phyloP scores from a whole-genome alignment of 108 stramenopile genomes.

The Epithemia pelagica region DNA sequence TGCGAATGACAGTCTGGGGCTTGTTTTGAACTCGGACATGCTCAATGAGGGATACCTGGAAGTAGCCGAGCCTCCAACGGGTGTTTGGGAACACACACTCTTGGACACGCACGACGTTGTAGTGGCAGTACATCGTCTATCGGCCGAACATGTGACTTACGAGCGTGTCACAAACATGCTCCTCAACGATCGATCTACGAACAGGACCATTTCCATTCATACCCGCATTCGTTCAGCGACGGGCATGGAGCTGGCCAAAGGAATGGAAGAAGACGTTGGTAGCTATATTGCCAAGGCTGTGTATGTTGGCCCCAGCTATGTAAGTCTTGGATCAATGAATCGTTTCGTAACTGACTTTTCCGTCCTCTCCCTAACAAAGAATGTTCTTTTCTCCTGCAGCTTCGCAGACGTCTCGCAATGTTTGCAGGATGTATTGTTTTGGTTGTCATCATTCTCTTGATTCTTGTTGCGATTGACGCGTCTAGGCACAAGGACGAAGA shows the following conservation, averaged over 20 bases:
- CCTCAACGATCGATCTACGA: not conserved
- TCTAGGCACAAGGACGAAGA: not conserved
- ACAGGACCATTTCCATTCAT: not conserved
- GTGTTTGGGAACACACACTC: not conserved
- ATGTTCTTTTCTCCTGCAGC: not conserved
- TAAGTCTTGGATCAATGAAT: not conserved
- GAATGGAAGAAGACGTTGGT: not conserved
- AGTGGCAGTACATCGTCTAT: not conserved
- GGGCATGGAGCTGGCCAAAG: not conserved
- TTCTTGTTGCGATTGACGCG: not conserved
- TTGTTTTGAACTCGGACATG: not conserved
- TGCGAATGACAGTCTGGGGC: not conserved
- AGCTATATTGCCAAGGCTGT: not conserved
- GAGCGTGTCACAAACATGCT: not conserved
- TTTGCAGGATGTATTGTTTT: not conserved
- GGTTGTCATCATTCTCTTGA: not conserved
- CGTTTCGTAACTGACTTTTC: not conserved
- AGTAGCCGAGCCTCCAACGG: not conserved
- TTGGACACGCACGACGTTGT: not conserved
- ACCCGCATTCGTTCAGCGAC: not conserved
- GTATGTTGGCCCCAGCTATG: not conserved
- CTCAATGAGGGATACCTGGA: not conserved
- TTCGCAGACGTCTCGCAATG: not conserved
- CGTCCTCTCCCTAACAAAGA: not conserved
- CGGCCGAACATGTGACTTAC: not conserved